Evolutionary conservation across 2,329 filamentous ascomycete species (phyloP), one percentile per base, ranked within the genome.

Genomic region (Orbilia brochopaga): DNA sequence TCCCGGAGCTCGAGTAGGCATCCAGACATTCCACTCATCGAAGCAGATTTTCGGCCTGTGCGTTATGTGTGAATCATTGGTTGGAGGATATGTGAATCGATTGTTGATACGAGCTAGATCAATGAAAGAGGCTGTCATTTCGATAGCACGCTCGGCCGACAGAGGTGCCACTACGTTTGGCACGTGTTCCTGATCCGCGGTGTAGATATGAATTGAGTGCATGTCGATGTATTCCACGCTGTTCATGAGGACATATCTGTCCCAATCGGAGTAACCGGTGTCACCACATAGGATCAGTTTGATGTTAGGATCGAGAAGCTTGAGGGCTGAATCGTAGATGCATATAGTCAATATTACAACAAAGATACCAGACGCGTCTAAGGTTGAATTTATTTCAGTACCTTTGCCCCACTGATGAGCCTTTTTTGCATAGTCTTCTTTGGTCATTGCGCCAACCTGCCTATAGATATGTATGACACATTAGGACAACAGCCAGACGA

Each of bases 21-120:
- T 88, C 89, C 89, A 92, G 7, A 92, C 89, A 78, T 92, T 92
- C 90, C 90, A 92, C 79, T 92, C 89, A 78, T 92, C 90, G 77
- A 92, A 92, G 82, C 89, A 92, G 78, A 92, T 90, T 57, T 84
- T 88, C 52, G 86, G 88, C 2, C 84, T 81, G 2, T 85, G 84
- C n/a, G 87, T 84, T 0, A 88, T 83, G 44, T 81, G 80, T 11
- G 15, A 59, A 32, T 63, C 66, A 21, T 32, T 4, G 1, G 58
- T 63, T 35, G 59, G 66, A 24, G 66, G 58, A 23, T 63, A 63
- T 17, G 66, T 70, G 19, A 63, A 59, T 7, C 50, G 44, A 78
- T 89, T 88, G 78, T 90, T 87, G 76, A 90, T 87, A 35, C 87
- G 83, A 0, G 89, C 89, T 0, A 92, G 84, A 77, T 92, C 89